Evolutionary conservation across 768 basidiomycete genomes (phyloP).

Genomic region (Rickenella mellea): DNA sequence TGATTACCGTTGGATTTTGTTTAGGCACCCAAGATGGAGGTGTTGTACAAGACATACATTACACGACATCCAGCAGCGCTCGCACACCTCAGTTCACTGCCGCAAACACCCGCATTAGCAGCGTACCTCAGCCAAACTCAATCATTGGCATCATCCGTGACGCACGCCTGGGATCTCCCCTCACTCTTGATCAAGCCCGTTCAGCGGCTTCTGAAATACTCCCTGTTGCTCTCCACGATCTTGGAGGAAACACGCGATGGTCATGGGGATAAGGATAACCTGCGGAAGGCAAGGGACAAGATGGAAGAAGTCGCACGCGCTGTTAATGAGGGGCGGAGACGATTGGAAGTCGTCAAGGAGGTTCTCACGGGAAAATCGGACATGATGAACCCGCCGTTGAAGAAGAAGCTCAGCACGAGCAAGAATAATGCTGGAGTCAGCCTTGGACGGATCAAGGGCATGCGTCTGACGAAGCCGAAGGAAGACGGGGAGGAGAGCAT

Average conservation of each 20-base stretch:
- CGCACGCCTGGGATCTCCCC: conserved; percentile 87
- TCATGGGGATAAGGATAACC: conserved; percentile 56
- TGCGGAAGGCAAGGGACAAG: conserved; percentile 40
- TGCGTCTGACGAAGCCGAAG: conserved; percentile 27
- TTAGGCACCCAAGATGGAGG: conserved; percentile 68
- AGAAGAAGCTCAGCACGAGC: conserved; percentile 18
- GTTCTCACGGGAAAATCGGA: conserved; percentile 33
- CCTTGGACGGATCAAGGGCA: conserved; percentile 49
- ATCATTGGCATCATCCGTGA: conserved; percentile 56
- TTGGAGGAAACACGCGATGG: conserved; percentile 63
- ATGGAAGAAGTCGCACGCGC: conserved; percentile 68
- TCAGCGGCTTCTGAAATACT: conserved; percentile 91
- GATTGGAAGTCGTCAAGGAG: conserved; percentile 72
- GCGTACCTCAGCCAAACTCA: conserved; percentile 62
- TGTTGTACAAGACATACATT: conserved; percentile 72
- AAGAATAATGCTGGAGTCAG: conserved; percentile 34
- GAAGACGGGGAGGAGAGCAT: conserved; percentile 25
- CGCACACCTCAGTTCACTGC: conserved; percentile 48
- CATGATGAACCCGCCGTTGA: conserved; percentile 28
- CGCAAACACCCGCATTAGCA: conserved; percentile 46
- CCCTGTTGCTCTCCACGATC: conserved; percentile 71
- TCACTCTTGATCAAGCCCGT: conserved; percentile 97
- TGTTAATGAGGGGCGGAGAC: conserved; percentile 70
- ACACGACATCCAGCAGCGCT: conserved; percentile 70
- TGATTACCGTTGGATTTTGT: too few relatives aligned